Percentiles rank a stretch among this genome's conserved stretches.
phyloP scores from a whole-genome alignment of 1,284 basidiomycete species.

The Kwoniella shivajii region DNA sequence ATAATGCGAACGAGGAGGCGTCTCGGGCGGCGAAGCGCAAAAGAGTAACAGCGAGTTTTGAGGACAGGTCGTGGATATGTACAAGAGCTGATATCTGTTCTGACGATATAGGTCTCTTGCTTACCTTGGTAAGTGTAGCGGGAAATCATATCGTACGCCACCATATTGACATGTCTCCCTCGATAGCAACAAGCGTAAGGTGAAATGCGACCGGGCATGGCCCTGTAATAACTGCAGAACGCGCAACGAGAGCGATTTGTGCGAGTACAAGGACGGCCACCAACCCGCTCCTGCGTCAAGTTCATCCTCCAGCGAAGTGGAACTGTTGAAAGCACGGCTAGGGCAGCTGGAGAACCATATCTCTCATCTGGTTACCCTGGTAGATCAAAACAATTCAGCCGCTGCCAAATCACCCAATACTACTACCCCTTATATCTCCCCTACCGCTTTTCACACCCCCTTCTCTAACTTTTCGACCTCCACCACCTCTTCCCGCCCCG shows the following conservation, averaged over 20 bases:
- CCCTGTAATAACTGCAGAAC: conserved; percentile 4
- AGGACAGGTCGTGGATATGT: neutral
- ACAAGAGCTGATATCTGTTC: neutral
- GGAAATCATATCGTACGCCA: too few relatives aligned
- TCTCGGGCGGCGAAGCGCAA: neutral
- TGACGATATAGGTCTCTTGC: neutral
- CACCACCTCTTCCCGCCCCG: neutral
- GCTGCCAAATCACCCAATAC: neutral
- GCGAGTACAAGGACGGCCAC: conserved; percentile 5
- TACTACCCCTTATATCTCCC: neutral
- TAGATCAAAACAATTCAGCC: neutral
- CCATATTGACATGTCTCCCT: neutral
- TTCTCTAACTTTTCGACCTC: neutral
- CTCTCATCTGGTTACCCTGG: neutral
- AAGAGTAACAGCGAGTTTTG: conserved; percentile 2
- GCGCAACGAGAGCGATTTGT: neutral
- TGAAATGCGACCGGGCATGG: conserved; percentile 2
- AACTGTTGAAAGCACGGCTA: neutral
- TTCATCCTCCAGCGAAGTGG: neutral
- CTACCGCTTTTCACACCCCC: neutral
- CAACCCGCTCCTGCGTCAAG: neutral
- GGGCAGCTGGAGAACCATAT: conserved; percentile 3
- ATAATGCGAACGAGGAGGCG: neutral
- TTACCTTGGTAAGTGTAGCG: conserved; percentile 1
- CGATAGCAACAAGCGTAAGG: conserved; percentile 6